Base-by-base conservation (phyloP, 2,329 filamentous ascomycete species). In the Bipolaris gigantea region DNA sequence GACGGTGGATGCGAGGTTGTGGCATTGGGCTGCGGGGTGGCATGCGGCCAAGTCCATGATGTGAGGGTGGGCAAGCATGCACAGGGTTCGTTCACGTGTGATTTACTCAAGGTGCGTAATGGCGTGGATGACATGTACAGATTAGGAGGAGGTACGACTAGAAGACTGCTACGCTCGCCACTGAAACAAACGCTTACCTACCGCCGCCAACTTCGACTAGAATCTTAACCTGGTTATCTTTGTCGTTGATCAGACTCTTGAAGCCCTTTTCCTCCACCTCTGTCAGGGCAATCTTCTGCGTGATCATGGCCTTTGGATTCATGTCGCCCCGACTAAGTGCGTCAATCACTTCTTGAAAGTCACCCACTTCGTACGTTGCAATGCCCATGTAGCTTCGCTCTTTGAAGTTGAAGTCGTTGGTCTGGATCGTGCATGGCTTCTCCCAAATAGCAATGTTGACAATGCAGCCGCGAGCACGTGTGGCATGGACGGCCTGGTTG, bases 11-110 rank as follows among this genome's bases (percentile, higher is more conserved):
- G 83, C 82, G 11, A 84, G 83, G 76, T 69, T 86, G 53, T 84
- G 82, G 65, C 83, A 85, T 69, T 86, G 83, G 75, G 83, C 83
- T 15, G 80, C 81, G 3, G 83, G 83, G 5, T 78, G 84, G 70
- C 74, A 82, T 53, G 83, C 81, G 63, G 72, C 73, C 33, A 73
- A 64, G 65, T 71, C 67, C 16, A 67, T 73, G 69, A 27, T 57
- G 39, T 57, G 39, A 56, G 46, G 7, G 25, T 18, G 33, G n/a
- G n/a, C n/a, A n/a, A n/a, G n/a, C n/a, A n/a, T n/a, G n/a, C n/a
- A n/a, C n/a, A n/a, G n/a, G n/a, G n/a, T n/a, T n/a, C n/a, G n/a
- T n/a, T n/a, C n/a, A 30, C 2, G 10, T 30, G 10, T 3, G 5
- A 30, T 30, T 30, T 4, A 5, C 25, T 30, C 5, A 1, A 27